Evolutionary conservation across 441 rosid genomes (phyloP).

Genomic region (Aquilaria agallochum): DNA sequence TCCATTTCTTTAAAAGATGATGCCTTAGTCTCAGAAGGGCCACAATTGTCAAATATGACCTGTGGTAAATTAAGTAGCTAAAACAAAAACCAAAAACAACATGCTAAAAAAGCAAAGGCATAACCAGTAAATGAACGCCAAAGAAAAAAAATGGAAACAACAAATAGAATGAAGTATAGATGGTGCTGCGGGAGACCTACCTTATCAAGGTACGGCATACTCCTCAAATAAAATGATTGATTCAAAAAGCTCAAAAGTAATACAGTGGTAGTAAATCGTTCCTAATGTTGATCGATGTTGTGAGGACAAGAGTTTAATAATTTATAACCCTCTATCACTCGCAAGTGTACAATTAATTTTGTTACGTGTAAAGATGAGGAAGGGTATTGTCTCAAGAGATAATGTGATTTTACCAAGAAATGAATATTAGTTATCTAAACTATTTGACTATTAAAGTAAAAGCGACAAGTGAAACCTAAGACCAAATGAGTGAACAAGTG

Average conservation of each 20-base stretch:
- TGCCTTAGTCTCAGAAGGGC: constrained; percentile 33
- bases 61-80: constrained; percentile 93
- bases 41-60: constrained; percentile 67
- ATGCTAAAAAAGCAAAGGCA: too few relatives aligned
- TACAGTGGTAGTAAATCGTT: constrained; percentile 55
- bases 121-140: constrained; percentile 3
- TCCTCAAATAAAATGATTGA: constrained; percentile 91
- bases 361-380: too few relatives aligned
- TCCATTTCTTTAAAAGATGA: constrained; percentile 37
- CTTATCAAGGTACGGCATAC: constrained; percentile 98
- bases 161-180: neutral
- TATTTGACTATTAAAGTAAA: too few relatives aligned
- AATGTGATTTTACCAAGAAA: too few relatives aligned
- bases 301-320: too few relatives aligned
- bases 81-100: constrained; percentile 13
- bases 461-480: too few relatives aligned
- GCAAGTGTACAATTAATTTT: too few relatives aligned
- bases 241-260: constrained; percentile 89
- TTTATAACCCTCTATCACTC: too few relatives aligned
- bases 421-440: too few relatives aligned
- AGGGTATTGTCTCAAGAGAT: too few relatives aligned
- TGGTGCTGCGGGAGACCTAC: constrained; percentile 22
- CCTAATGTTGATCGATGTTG: constrained; percentile 29
- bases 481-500: too few relatives aligned
- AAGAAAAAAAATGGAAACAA: constrained; percentile 10